Evolutionary conservation across 257 asterid genomes (phyloP), one percentile per base, ranked within the genome.

Genomic region (Cruciata laevipes): DNA sequence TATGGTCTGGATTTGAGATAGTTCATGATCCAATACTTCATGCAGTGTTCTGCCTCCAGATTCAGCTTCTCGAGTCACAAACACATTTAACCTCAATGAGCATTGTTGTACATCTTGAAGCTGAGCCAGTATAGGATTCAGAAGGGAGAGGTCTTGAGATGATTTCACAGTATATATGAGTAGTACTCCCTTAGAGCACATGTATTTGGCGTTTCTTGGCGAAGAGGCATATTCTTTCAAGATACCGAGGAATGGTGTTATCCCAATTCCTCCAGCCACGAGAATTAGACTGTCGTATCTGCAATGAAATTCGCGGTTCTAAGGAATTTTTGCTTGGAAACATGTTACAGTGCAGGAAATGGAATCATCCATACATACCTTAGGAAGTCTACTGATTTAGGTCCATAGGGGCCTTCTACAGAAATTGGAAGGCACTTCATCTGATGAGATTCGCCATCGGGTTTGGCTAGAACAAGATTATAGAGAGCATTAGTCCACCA

Each of bases 201-300:
- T 38, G 56, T 67, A 75, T 78, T 70, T 78, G 64, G 47, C 62
- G 3, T 53, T 63, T 68, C 73, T 77, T 40, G 63, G 63, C 55
- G 55, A 47, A 57, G 78, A 66, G 71, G 71, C 61, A 38, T 85
- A 72, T 74, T 88, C 98, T 62, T 79, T 84, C 72, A 91, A 60
- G 78, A 91, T 85, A 61, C 95, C 81, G 49, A 91, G 77, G 65
- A 91, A 80, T 1, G 96, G 98, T 5, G 96, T 86, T 68, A 91
- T 71, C 67, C 98, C 96, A 33, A 88, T 88, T 65, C 98, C 98
- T 73, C 98, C 96, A 9, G 98, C 93, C 40, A 91, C 85, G 58
- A 91, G 80, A 79, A 86, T 76, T 77, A 91, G 79, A 72, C 73
- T 75, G 21, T 87, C 82, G 23, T 86, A 76, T 80, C 98, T 91